Conservation (phyloP, 805 yeast genomes). For the Yarrowia deformans region DNA sequence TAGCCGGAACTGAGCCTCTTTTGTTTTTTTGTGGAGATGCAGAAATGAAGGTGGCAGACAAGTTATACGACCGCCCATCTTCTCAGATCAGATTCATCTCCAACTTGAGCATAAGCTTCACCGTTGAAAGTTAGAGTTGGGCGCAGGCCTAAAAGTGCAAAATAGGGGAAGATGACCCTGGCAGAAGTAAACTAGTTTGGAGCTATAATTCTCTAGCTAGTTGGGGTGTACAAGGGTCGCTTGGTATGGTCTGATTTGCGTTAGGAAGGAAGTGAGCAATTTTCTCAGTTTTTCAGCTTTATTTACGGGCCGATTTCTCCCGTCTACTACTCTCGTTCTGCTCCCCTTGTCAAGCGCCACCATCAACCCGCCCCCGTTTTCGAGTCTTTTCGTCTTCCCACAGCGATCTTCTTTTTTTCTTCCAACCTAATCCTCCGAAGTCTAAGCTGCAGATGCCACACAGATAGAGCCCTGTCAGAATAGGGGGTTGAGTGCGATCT, state of each 20-base stretch:
- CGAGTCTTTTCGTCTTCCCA: neutral
- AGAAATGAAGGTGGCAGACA: neutral
- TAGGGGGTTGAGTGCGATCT: neutral
- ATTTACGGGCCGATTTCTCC: too few species aligned
- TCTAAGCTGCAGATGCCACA: neutral
- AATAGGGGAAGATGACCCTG: constrained; percentile 22
- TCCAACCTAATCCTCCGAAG: constrained; percentile 16
- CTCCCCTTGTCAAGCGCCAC: neutral
- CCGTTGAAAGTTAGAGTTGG: constrained; percentile 34
- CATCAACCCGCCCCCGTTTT: neutral
- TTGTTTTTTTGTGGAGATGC: neutral
- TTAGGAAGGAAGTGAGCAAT: too few species aligned
- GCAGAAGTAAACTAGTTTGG: constrained; percentile 6
- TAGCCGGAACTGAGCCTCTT: neutral
- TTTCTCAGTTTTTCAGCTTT: too few species aligned
- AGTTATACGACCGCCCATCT: constrained; percentile 11
- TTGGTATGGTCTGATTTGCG: too few species aligned
- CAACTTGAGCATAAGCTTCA: constrained; percentile 30
- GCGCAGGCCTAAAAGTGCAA: constrained; percentile 11
- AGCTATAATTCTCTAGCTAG: neutral
- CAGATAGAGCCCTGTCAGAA: constrained; percentile 25
- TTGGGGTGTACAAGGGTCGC: too few species aligned
- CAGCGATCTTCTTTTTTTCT: neutral
- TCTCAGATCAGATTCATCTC: constrained; percentile 35
- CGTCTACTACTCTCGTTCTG: too few species aligned